These are phyloP conservation scores for Peltaster fructicola DNA, from an alignment of 2,329 filamentous ascomycete species.

Conservation along the genomic window DNA sequence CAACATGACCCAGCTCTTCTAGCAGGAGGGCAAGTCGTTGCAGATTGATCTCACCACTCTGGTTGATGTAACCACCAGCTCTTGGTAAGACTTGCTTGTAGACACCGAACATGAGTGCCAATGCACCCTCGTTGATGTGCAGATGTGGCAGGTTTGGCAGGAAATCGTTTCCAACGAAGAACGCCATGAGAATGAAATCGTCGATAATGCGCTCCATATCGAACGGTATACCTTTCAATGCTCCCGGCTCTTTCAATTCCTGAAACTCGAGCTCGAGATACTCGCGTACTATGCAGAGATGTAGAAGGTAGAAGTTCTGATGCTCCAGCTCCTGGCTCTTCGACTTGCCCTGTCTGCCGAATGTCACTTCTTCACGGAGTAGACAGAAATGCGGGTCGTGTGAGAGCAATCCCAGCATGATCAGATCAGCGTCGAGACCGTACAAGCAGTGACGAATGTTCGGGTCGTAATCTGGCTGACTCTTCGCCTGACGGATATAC, in stretches of 20 bases:
- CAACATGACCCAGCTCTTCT: conserved; percentile 70
- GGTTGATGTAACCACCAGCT: conserved; percentile 89
- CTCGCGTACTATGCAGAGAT: conserved; percentile 92
- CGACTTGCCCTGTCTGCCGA: conserved; percentile 68
- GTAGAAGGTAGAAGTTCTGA: conserved; percentile 95
- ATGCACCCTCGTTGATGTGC: conserved; percentile 94
- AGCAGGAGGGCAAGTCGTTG: conserved; percentile 59
- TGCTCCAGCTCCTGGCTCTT: conserved; percentile 96
- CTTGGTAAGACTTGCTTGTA: conserved; percentile 83
- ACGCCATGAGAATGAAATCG: conserved; percentile 98
- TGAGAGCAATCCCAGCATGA: conserved; percentile 93
- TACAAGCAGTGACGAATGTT: conserved; percentile 95
- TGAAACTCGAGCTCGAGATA: conserved; percentile 96
- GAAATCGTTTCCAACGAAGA: conserved; percentile 99
- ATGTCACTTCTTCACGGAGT: conserved; percentile 91
- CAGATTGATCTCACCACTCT: conserved; percentile 82
- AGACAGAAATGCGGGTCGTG: conserved; percentile 98
- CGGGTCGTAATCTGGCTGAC: conserved; percentile 77
- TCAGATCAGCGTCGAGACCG: conserved; percentile 89
- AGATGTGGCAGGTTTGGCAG: conserved; percentile 88
- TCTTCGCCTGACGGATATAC: conserved; percentile 94
- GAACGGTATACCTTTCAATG: conserved; percentile 53
- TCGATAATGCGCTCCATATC: conserved; percentile 95
- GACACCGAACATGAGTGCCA: conserved; percentile 92
- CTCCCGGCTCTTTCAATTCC: conserved; percentile 59